phyloP scores from a whole-genome alignment of 805 yeast species.

The Zygosaccharomyces rouxii region DNA sequence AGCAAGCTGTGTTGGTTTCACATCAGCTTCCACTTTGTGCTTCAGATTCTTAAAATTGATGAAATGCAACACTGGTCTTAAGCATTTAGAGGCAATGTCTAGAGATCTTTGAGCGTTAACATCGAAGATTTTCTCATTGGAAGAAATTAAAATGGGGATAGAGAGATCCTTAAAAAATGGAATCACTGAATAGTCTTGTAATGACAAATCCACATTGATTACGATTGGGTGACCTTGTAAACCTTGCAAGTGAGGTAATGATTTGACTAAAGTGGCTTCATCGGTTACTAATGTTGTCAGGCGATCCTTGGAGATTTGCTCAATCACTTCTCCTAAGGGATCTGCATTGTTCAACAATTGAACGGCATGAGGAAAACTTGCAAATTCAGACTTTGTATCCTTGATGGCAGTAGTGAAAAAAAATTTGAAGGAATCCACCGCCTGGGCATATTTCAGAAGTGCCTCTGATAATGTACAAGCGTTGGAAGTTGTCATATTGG shows the following conservation, averaged over 20 bases:
- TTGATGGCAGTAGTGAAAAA: constrained; percentile 24
- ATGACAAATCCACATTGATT: constrained; percentile 55
- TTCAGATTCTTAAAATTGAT: constrained; percentile 31
- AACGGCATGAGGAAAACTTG: constrained; percentile 14
- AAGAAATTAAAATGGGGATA: constrained; percentile 64
- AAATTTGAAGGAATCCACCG: constrained; percentile 11
- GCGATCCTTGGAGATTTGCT: constrained; percentile 17
- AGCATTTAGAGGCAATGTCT: constrained; percentile 45
- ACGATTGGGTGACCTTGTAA: constrained; percentile 44
- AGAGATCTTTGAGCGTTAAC: constrained; percentile 56
- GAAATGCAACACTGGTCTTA: constrained; percentile 69
- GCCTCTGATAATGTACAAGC: constrained; percentile 10
- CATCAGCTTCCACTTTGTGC: constrained; percentile 16
- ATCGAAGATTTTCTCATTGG: constrained; percentile 48
- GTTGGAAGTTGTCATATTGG: constrained; percentile 9
- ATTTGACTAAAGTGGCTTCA: constrained; percentile 50
- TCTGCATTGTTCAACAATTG: constrained; percentile 29
- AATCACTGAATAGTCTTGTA: constrained; percentile 62
- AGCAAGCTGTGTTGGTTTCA: constrained; percentile 16
- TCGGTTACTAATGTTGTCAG: constrained; percentile 48
- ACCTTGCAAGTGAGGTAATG: constrained; percentile 52
- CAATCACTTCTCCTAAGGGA: constrained; percentile 28
- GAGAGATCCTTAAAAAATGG: constrained; percentile 72
- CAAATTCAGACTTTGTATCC: constrained; percentile 13
- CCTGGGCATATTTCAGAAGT: constrained; percentile 15